Base-by-base conservation (phyloP, 2,329 filamentous ascomycete genomes). In the Metarhizium sp. region DNA sequence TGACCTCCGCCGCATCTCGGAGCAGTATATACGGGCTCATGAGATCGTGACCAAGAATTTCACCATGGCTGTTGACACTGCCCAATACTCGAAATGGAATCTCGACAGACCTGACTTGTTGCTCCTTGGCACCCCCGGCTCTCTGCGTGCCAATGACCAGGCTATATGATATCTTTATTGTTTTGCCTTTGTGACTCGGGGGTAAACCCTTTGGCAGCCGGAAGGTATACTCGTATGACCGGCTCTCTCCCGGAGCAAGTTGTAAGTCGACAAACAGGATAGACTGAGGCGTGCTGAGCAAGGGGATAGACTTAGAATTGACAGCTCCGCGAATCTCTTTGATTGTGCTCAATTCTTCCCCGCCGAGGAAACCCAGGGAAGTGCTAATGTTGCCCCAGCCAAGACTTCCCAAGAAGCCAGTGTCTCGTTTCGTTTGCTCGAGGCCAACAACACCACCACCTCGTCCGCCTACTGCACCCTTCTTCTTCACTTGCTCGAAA, bases 401-500 rank as follows among this genome's bases (percentile, higher is more conserved):
- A 61, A 97, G 85, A 2, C 88, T 81, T 51, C 88, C 86, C 63
- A 96, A 82, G 50, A 97, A 80, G 2, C 92, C 87, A 63, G 85
- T 90, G 52, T 90, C 84, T 56, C 85, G 81, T 68, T 90, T 94
- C 1, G 73, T 71, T 16, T 81, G 79, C 60, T 95, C 89, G 10
- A 95, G 75, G 11, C 90, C 90, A 51, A 95, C 84, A 2, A 96
- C 90, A 38, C 91, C 90, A 47, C 90, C 90, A 40, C 89, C 90
- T 64, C 95, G 90, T 1, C 88, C 88, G 51, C 90, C 90, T 5
- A 96, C 82, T 6, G 95, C 90, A 2, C 89, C 92, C 72, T 95
- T 96, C 57, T 92, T 82, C 70, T 99, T 99, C 43, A 97, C 92
- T 64, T 95, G 90, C 66, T 99, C 94, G 64, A 99, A 99, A 0